Percentiles rank a stretch among this genome's conserved stretches.
Conservation (phyloP, 129 eudicot genomes). For the Artemisia argyi region DNA sequence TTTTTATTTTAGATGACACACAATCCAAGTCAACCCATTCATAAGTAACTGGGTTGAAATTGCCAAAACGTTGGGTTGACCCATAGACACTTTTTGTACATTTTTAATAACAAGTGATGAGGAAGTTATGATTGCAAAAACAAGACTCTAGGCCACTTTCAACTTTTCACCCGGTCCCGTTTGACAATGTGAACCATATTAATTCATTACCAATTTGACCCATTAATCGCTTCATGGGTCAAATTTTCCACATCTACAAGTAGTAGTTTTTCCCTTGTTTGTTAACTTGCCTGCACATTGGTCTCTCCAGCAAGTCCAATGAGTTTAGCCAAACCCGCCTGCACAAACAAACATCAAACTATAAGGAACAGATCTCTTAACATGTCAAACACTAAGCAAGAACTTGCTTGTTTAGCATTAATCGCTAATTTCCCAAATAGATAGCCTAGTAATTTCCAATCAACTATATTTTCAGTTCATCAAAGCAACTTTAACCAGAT, state of each 20-base stretch:
- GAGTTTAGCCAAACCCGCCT: conserved; percentile 34
- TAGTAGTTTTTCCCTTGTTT: not conserved
- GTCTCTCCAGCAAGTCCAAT: conserved; percentile 17
- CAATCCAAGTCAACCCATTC: no score
- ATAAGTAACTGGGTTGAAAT: no score
- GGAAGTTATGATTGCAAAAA: no score
- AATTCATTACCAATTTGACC: no score
- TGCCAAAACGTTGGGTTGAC: no score
- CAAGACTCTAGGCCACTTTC: no score
- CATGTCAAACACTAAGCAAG: not conserved
- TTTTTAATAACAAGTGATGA: no score
- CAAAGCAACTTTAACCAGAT: not conserved
- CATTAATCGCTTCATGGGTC: no score
- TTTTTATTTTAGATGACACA: no score
- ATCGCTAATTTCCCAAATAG: not conserved
- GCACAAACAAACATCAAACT: conserved; percentile 30
- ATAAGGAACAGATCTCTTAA: not conserved
- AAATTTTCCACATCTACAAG: not conserved
- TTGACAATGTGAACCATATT: no score
- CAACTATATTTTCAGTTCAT: not conserved
- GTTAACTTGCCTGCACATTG: conserved; percentile 41
- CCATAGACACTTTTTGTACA: no score
- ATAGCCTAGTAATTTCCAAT: conserved; percentile 3
- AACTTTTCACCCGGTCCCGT: no score
- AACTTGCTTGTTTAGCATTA: not conserved